Base-by-base conservation (phyloP, 1,284 basidiomycete species). In the Leccinum griseonigrum region DNA sequence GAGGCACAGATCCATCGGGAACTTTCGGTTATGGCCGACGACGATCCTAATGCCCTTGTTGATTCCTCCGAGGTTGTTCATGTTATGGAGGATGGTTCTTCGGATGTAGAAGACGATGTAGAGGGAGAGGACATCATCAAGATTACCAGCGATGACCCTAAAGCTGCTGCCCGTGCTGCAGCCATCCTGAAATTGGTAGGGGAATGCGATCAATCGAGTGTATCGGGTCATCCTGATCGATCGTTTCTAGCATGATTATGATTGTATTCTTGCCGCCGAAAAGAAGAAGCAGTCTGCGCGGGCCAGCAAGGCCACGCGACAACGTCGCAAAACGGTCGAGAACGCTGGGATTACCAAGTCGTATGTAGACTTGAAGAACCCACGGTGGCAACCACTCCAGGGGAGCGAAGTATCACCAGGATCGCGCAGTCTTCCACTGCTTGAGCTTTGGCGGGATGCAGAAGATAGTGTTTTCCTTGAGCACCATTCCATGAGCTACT, bases 151-250 rank as follows among this genome's bases (percentile, higher is more conserved):
- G 82, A 85, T 13, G 90, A 95, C 72, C 91, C 94, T 0, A 80
- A 82, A 62, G 91, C 91, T 11, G 94, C 94, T 54, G 94, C 94
- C 6, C 79, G 91, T 54, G 94, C 93, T n/a, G 93, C 91, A 22
- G 94, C 94, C 0, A 94, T 96, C 64, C 78, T 96, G 64, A 93
- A 91, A 75, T 83, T 92, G 78, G 92, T 92, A 60, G 40, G 68
- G 46, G 82, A 72, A 31, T 28, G 32, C 16, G 54, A 51, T 63
- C 26, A 40, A 58, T 63, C 26, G 43, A 58, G 54, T 7, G 16
- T 53, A 8, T 54, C 38, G 4, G 13, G 13, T n/a, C 2, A 0
- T 34, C 54, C 48, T 55, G 56, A 58, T 63, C 54, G 51, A 60
- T 66, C 40, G 8, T 46, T 10, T 63, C n/a, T 66, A 94, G 91